phyloP scores from a whole-genome alignment of 2,329 filamentous ascomycete genomes.

The Aspergillus jensenii region DNA sequence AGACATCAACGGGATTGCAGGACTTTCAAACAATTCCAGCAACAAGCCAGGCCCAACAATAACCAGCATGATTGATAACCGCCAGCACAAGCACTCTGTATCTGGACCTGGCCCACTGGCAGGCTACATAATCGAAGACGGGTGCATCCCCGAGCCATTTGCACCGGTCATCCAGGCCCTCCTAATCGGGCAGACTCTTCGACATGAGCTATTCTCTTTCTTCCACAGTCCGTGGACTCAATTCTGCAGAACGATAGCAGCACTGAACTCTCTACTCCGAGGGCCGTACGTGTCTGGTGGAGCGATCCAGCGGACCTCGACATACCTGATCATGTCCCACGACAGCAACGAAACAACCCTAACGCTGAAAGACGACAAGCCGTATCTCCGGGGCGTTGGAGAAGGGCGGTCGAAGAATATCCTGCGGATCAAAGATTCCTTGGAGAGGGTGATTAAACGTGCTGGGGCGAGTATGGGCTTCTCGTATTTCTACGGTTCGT shows the following conservation, averaged over 20 bases:
- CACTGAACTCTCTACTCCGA: not conserved
- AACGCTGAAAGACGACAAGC: slow-evolving; percentile 57
- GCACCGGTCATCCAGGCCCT: slow-evolving; percentile 13
- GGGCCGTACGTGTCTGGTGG: slow-evolving; percentile 59
- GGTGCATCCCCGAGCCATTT: slow-evolving; percentile 17
- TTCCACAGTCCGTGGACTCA: not conserved
- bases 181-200: slow-evolving; percentile 10
- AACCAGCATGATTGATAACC: slow-evolving; percentile 18
- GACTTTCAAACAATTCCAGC: not conserved
- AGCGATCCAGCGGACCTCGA: slow-evolving; percentile 60
- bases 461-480: slow-evolving; percentile 44
- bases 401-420: slow-evolving; percentile 17
- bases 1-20: slow-evolving; percentile 27
- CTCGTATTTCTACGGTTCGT: not conserved
- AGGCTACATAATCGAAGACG: slow-evolving; percentile 21
- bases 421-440: slow-evolving; percentile 14
- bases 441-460: slow-evolving; percentile 3
- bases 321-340: slow-evolving; percentile 67
- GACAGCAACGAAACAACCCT: slow-evolving; percentile 63
- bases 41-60: slow-evolving; percentile 14
- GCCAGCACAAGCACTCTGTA: not conserved
- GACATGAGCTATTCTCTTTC: not conserved
- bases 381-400: slow-evolving; percentile 13
- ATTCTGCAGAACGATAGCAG: not conserved
- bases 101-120: not conserved